Evolutionary conservation across 345 rosid species (phyloP), one percentile per base, ranked within the genome.

Genomic region (Pugionium cornutum): DNA sequence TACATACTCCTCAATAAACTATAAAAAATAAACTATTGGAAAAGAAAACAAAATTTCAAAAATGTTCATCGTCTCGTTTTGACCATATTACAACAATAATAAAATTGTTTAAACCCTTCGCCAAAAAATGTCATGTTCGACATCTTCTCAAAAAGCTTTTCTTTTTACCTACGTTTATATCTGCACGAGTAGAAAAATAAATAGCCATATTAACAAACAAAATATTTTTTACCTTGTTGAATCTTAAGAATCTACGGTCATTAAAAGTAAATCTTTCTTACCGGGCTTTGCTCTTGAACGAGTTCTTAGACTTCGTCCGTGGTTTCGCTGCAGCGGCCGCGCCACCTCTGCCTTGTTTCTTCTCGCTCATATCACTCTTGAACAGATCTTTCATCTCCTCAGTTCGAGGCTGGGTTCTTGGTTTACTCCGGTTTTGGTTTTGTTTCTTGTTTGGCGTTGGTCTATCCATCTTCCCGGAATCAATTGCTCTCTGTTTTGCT

Each of bases 221-320:
- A 18, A 18, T 18, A 18, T 18, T 18, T 18, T 18, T 18, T 18
- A 18, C 18, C 18, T 18, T 18, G 18, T 18, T 18, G 18, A 18
- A 18, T 18, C 18, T 18, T 18, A 18, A 18, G 18, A 18, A 18
- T 18, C 18, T 18, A 18, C 18, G 18, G 18, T 18, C 18, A 18
- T 34, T 31, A 4, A 18, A 35, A 58, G 47, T 9, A 32, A 41
- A 8, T 4, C 32, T 58, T 45, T 52, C 80, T 62, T 83, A 92
- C 97, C 98, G 81, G 49, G 88, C 83, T 76, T 92, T 89, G 90
- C 98, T 92, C 84, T 89, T 92, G 69, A 89, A 89, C 29, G 89
- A 84, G 73, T 81, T 82, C 77, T 82, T 83, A 6, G 94, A 68
- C 78, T 83, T 89, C 53, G 54, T 53, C 29, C 56, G 41, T 11